phyloP scores from a whole-genome alignment of 192 early-diverging fungal species.

The Ambispora gerdemannii region DNA sequence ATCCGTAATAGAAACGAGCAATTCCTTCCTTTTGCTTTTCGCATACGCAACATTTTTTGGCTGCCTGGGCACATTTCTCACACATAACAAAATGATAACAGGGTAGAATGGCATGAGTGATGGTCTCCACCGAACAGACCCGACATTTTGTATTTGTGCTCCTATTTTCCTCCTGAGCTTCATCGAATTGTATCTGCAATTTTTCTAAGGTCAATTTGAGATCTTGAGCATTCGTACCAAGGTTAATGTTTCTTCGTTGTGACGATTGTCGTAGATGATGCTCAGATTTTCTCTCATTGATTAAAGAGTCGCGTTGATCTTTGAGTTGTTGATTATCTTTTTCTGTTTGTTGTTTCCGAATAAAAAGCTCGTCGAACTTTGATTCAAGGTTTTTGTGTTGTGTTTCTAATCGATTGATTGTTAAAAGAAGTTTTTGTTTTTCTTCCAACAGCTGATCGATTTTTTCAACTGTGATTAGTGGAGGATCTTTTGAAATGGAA shows the following conservation, averaged over 20 bases:
- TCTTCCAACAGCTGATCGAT: background rate
- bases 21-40: background rate
- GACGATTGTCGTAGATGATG: background rate
- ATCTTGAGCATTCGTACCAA: background rate
- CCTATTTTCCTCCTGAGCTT: background rate
- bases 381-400: background rate
- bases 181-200: background rate
- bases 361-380: background rate
- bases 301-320: background rate
- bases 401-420: background rate
- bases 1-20: conserved; percentile 3
- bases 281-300: background rate
- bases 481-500: background rate
- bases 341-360: background rate
- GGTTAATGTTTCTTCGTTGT: background rate
- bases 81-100: conserved; percentile 46
- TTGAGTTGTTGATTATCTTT: background rate
- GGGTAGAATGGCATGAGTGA: conserved; percentile 37
- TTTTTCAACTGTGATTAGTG: background rate
- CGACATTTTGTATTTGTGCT: conserved; percentile 37
- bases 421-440: background rate
- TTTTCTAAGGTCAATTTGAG: background rate
- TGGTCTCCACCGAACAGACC: conserved; percentile 38
- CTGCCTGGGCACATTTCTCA: conserved; percentile 31
- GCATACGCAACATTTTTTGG: conserved; percentile 6